Evolutionary conservation across 2,329 filamentous ascomycete species (phyloP), one percentile per base, ranked within the genome.

Genomic region (Cytospora piceicola): DNA sequence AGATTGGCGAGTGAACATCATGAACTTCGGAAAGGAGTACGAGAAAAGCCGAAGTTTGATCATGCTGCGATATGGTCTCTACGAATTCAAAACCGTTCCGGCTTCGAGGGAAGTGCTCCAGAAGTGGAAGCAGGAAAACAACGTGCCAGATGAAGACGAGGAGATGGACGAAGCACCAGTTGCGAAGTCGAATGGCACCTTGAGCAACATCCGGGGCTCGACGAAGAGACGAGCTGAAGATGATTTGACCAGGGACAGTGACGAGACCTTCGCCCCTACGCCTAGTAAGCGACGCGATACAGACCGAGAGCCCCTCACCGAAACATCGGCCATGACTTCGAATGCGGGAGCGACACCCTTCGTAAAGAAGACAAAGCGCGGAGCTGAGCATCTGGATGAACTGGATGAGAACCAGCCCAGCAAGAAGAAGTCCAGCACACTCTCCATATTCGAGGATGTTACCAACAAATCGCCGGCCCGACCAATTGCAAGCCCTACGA

Each of bases 1-100:
- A 73, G 85, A 86, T 69, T 88, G 85, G 85, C 86, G 85, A 75
- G 75, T 88, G 61, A 88, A 88, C 69, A 82, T 88, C 22, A 73
- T 84, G 69, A 88, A 87, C 73, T 88, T 88, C 65, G 85, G 85
- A 49, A 88, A 87, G 73, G 85, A 88, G 73, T 88, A 86, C 67
- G 85, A 88, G 73, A 88, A 88, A 78, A 88, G 85, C 72, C 80
- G 85, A 58, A 85, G 84, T 70, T 76, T 88, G 53, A 87, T 88
- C 65, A 82, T 88, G 75, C 72, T 88, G 64, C 83, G 85, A 57
- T 88, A 88, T 68, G 85, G 85, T 2, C 80, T 88, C 1, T 88
- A 88, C 71, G 83, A 87, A 71, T 88, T 88, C 76, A 86, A 87
- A 76, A 87, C 84, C 22, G 81, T 87, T 52, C 86, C 86, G 71